A percentile compares a stretch with the other conserved stretches of the same genome.
Evolutionary conservation across 768 basidiomycete species (phyloP).

Genomic region (Macrolepiota dolichaula): DNA sequence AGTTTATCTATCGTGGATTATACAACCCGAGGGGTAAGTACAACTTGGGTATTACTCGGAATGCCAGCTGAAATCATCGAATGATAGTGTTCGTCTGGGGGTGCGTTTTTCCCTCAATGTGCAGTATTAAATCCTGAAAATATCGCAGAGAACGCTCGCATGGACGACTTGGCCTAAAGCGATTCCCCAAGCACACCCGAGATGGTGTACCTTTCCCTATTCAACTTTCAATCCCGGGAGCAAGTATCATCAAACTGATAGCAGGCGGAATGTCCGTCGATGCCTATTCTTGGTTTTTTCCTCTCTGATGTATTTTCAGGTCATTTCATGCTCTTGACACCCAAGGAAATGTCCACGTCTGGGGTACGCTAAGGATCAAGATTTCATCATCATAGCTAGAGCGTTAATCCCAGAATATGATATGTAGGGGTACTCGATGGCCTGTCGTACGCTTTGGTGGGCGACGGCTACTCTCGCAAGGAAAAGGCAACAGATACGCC

Average conservation of each 20-base stretch:
- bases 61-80: background rate
- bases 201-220: slow-evolving; percentile 60
- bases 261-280: slow-evolving; percentile 77
- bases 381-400: background rate
- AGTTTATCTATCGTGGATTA: slow-evolving; percentile 72
- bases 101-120: slow-evolving; percentile 34
- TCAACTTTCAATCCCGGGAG: slow-evolving; percentile 55
- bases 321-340: slow-evolving; percentile 86
- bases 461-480: slow-evolving; percentile 56
- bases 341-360: slow-evolving; percentile 68
- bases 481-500: slow-evolving; percentile 51
- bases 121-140: slow-evolving; percentile 2
- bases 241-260: slow-evolving; percentile 65
- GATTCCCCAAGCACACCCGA: slow-evolving; percentile 28
- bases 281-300: background rate
- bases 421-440: slow-evolving; percentile 60
- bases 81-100: slow-evolving; percentile 49
- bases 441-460: slow-evolving; percentile 29
- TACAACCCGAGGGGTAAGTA: slow-evolving; percentile 63
- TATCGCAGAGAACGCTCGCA: slow-evolving; percentile 51
- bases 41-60: background rate
- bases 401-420: background rate
- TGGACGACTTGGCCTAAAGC: slow-evolving; percentile 59
- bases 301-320: slow-evolving; percentile 37
- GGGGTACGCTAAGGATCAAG: slow-evolving; percentile 50